Percentiles rank a stretch among this genome's conserved stretches.
These are phyloP conservation scores for Domatiomyces catenatus DNA, from an alignment of 2,329 filamentous ascomycete species.

Conservation along the genomic window DNA sequence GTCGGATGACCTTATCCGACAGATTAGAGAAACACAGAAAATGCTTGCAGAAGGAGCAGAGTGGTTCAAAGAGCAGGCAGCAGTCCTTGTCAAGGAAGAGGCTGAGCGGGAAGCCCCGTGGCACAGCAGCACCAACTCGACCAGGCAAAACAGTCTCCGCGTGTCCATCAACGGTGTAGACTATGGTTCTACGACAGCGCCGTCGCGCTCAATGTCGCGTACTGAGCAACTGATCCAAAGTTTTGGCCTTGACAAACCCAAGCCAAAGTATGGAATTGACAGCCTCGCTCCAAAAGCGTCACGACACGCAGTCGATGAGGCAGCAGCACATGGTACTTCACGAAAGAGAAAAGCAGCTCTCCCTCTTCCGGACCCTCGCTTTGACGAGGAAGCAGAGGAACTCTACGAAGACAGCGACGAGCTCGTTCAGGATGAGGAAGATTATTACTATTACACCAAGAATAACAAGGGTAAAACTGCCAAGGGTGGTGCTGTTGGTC, in stretches of 20 bases:
- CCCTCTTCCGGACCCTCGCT: not conserved
- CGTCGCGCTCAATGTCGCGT: conserved; percentile 27
- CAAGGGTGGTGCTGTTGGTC: not conserved
- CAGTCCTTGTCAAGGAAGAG: conserved; percentile 11
- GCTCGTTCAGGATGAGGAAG: not conserved
- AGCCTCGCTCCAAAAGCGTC: not conserved
- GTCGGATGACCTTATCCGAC: conserved; percentile 18
- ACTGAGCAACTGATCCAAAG: conserved; percentile 29
- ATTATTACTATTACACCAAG: not conserved
- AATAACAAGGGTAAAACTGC: not conserved
- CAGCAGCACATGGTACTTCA: not conserved
- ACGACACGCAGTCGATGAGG: not conserved
- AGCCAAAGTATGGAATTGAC: conserved; percentile 7
- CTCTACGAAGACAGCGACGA: conserved; percentile 1
- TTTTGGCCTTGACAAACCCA: conserved; percentile 22
- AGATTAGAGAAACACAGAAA: conserved; percentile 18
- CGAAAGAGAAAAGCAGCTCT: not conserved
- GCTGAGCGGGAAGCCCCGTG: conserved; percentile 13
- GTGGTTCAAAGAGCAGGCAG: conserved; percentile 17
- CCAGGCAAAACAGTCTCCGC: conserved; percentile 2
- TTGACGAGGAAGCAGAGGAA: conserved; percentile 1
- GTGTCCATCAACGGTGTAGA: conserved; percentile 23
- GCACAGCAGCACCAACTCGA: conserved; percentile 1
- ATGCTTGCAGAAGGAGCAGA: conserved; percentile 16
- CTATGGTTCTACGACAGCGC: conserved; percentile 24